Percentiles rank a stretch among this genome's conserved stretches.
These are phyloP conservation scores for Fusarium sp. DNA, from an alignment of 2,329 filamentous ascomycete genomes.

Conservation along the genomic window DNA sequence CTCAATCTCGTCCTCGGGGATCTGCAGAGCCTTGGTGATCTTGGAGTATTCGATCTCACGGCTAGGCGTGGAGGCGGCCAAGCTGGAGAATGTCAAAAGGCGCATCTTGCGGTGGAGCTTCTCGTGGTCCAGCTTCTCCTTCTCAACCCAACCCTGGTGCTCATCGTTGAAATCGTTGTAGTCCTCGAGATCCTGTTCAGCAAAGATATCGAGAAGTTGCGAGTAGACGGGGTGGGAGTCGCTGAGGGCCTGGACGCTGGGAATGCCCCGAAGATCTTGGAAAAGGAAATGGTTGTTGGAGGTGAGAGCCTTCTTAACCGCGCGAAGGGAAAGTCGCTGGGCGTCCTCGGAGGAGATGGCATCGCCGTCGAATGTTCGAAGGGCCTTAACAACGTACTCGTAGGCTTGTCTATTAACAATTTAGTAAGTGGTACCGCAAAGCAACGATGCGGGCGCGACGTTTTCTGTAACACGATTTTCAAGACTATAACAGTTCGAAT, in stretches of 20 bases:
- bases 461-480: not conserved
- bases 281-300: constrained; percentile 73
- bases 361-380: constrained; percentile 69
- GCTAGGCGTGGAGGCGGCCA: constrained; percentile 84
- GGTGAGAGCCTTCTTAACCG: constrained; percentile 64
- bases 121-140: constrained; percentile 76
- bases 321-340: constrained; percentile 68
- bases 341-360: constrained; percentile 69
- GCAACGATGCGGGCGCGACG: not conserved
- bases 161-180: constrained; percentile 96
- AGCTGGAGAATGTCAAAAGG: constrained; percentile 88
- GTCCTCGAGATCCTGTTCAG: constrained; percentile 92
- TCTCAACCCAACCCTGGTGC: constrained; percentile 85
- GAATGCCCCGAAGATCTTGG: constrained; percentile 83
- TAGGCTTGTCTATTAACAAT: constrained; percentile 66
- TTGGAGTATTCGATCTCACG: constrained; percentile 89
- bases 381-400: constrained; percentile 72
- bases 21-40: constrained; percentile 86
- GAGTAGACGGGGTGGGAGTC: constrained; percentile 87
- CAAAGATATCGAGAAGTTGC: constrained; percentile 95
- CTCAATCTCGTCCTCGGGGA: constrained; percentile 87
- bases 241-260: constrained; percentile 85
- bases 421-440: constrained; percentile 30
- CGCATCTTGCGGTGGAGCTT: constrained; percentile 95
- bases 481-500: not conserved